Base-by-base conservation (phyloP, 257 asterid genomes). In the Perilla frutescens region DNA sequence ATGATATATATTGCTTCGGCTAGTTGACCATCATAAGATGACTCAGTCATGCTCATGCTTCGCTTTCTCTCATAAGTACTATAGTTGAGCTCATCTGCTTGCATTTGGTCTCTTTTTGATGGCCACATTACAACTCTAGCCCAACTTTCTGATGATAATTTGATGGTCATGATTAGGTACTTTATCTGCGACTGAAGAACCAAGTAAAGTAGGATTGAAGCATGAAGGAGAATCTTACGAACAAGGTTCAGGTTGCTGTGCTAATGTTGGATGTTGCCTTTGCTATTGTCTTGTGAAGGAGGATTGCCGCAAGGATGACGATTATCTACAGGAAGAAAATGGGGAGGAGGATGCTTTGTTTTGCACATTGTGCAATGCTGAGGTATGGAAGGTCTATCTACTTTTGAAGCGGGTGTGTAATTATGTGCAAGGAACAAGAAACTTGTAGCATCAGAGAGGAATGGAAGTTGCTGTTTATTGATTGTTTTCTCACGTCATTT, bases 291-390 rank as follows among this genome's bases (percentile, higher is more conserved):
- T 90, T 70, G 89, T 91, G 80, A 84, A 34, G 76, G 95, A 84
- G 76, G 97, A 94, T 77, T 91, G 98, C 50, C 91, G 96, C 57
- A 88, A 87, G 69, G 91, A 85, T 74, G 96, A 92, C 67, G 86
- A 84, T 73, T 74, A 84, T 73, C 68, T 71, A 15, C 76, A 76
- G 73, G 89, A 85, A 66, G 84, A 81, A 81, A 88, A 68, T 73
- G 90, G 82, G 7, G 97, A 93, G 62, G 98, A 93, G 77, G 97
- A 94, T 37, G 96, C 95, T 79, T 86, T 91, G 75, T 94, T 94
- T 83, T 94, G 98, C 90, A 91, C 96, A 11, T 72, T 94, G 88
- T 94, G 98, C 85, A 91, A 91, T 78, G 91, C 96, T 50, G 96
- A 94, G 98, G 98, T 91, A 88, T 68, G 61, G 53, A 61, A 57